Evolutionary conservation across 495 filamentous ascomycete genomes (phyloP), one percentile per base, ranked within the genome.

Genomic region (Pseudoneurospora amorphoporcata): DNA sequence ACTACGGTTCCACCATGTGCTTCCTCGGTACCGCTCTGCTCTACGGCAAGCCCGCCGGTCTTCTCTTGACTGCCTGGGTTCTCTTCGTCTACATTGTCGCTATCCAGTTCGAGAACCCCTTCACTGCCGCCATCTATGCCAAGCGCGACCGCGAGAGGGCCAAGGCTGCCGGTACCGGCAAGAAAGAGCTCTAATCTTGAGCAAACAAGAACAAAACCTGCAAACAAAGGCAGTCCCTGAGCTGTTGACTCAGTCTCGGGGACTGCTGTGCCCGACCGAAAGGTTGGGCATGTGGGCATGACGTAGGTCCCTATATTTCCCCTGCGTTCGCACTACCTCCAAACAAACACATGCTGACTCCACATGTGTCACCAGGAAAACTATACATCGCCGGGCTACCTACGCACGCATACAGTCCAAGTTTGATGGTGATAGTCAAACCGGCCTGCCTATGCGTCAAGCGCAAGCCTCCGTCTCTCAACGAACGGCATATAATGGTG

Each of bases 91-190:
- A 99, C 82, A 84, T 88, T 78, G 84, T 97, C 75, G 95, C 95
- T 70, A 87, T 97, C 77, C 84, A 85, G 77, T 98, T 91, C 83
- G 95, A 99, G 82, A 95, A 99, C 85, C 95, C 95, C n/a, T 99
- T 99, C 83, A 99, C 95, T 40, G 88, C 88, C 1, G 92, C 88
- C 73, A 99, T 99, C 75, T 99, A 98, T 82, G 91, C 90, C 71
- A 97, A 97, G 89, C 90, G 95, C 72, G 92, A 92, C 75, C 84
- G 82, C 75, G 84, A 84, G 74, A 78, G 83, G 58, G 82, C 81
- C 70, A 75, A 76, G 75, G 71, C 71, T 16, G 79, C 74, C 8
- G 81, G 76, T 41, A 72, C 53, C 6, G 75, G 73, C 68, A 84
- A 85, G 81, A 86, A 86, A 78, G 79, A 84, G 77, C 82, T 81